Evolutionary conservation across 805 yeast species (phyloP), one percentile per base, ranked within the genome.

Genomic region (Candida xyloterini): DNA sequence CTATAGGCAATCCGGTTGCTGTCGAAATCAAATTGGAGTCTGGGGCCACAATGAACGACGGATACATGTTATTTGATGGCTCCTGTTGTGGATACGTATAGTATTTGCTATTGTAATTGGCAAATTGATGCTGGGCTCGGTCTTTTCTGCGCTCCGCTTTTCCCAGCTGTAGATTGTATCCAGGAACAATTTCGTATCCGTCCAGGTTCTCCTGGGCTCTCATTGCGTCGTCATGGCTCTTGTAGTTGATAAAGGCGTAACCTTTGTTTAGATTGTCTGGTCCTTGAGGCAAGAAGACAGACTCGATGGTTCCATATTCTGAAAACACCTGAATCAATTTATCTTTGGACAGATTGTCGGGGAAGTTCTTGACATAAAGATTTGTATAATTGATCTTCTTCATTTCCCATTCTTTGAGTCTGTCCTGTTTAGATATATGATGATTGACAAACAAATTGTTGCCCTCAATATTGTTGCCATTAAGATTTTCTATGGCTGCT

Each of bases 371-470:
- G 26, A 79, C 71, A 43, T 79, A 77, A 27, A 84, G 65, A 40
- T 74, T 74, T 34, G 70, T 69, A 53, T 74, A 76, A 44, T 74
- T 74, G 31, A 73, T 59, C 49, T 66, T 67, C 46, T 65, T 67
- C 28, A 65, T 58, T 46, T 69, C 73, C 33, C 73, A 61, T 40
- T 72, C 72, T 33, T 69, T 60, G 35, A 73, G 64, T 38, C 89
- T 64, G 53, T 81, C 87, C 43, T 73, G 71, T 49, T 79, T 76
- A 33, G 83, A 80, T 32, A 81, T 71, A 56, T 83, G 87, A 53
- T 71, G 79, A 51, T 81, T 79, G 35, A 82, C 71, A 50, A 74
- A 78, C 25, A 76, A 56, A 15, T 65, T 62, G 40, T 65, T 55
- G 28, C 58, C 63, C 24, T 51, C 51, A 8, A 57, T 40, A 21